phyloP scores from a whole-genome alignment of 768 basidiomycete genomes.

The Xerocomus potaroensis region DNA sequence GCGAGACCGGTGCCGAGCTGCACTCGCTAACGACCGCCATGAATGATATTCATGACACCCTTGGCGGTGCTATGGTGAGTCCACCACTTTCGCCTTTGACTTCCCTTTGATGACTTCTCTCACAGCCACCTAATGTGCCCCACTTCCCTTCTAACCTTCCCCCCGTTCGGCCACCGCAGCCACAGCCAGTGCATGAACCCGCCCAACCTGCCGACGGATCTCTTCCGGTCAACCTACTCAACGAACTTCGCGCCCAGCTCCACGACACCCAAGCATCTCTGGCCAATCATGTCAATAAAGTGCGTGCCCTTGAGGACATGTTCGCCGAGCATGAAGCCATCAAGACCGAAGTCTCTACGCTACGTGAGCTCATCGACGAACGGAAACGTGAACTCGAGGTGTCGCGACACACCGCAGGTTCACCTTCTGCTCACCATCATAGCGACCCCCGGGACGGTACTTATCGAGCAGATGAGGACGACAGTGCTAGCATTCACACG shows the following conservation, averaged over 20 bases:
- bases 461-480: constrained; percentile 57
- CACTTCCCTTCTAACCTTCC: constrained; percentile 65
- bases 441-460: constrained; percentile 12
- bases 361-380: constrained; percentile 71
- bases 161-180: constrained; percentile 49
- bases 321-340: constrained; percentile 82
- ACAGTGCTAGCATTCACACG: constrained; percentile 68
- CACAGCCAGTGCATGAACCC: constrained; percentile 20
- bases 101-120: constrained; percentile 4
- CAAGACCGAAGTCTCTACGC: constrained; percentile 66
- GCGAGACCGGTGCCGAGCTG: constrained; percentile 88
- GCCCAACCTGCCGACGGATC: constrained; percentile 27
- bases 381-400: constrained; percentile 48
- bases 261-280: constrained; percentile 80
- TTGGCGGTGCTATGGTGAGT: constrained; percentile 78
- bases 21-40: constrained; percentile 72
- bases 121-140: constrained; percentile 56
- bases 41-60: constrained; percentile 87
- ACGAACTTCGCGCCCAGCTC: constrained; percentile 77
- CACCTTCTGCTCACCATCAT: constrained; percentile 22
- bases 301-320: constrained; percentile 76
- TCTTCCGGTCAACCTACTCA: constrained; percentile 31
- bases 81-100: background rate
- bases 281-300: constrained; percentile 74
- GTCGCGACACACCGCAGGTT: constrained; percentile 18